Evolutionary conservation across 2,329 filamentous ascomycete genomes (phyloP).

Genomic region (Trichoderma cornu-damae): DNA sequence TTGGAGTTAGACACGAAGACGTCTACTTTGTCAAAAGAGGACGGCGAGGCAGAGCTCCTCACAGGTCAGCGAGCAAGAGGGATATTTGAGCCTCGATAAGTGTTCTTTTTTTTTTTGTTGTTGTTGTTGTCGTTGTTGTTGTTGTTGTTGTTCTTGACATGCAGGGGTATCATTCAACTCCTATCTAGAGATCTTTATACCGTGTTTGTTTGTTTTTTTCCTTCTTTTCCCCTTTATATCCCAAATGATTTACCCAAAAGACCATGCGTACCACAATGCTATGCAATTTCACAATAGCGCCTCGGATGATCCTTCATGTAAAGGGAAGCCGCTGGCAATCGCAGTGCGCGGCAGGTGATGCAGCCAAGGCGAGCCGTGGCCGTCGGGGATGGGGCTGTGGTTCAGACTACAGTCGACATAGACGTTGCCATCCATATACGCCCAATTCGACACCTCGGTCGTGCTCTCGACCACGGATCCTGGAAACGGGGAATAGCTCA

Average conservation of each 20-base stretch:
- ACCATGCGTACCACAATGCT: background rate
- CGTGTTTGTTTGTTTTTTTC: background rate
- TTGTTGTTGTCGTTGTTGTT: too few species aligned
- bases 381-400: constrained; percentile 29
- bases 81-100: constrained; percentile 46
- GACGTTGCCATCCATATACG: constrained; percentile 31
- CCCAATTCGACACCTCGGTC: constrained; percentile 31
- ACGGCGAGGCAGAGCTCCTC: constrained; percentile 50
- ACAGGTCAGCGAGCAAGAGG: constrained; percentile 48
- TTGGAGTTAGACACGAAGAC: constrained; percentile 60
- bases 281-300: background rate
- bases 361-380: constrained; percentile 28
- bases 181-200: constrained; percentile 13
- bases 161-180: constrained; percentile 20
- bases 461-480: constrained; percentile 30
- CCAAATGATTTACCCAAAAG: background rate
- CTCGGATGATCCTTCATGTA: background rate
- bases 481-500: constrained; percentile 34
- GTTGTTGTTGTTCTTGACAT: too few species aligned
- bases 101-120: too few species aligned
- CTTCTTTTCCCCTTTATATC: background rate
- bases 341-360: constrained; percentile 30
- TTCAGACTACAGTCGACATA: constrained; percentile 33
- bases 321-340: constrained; percentile 34
- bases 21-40: constrained; percentile 52